phyloP scores from a whole-genome alignment of 148 eudicot species.

The Fallopia convolvulus region DNA sequence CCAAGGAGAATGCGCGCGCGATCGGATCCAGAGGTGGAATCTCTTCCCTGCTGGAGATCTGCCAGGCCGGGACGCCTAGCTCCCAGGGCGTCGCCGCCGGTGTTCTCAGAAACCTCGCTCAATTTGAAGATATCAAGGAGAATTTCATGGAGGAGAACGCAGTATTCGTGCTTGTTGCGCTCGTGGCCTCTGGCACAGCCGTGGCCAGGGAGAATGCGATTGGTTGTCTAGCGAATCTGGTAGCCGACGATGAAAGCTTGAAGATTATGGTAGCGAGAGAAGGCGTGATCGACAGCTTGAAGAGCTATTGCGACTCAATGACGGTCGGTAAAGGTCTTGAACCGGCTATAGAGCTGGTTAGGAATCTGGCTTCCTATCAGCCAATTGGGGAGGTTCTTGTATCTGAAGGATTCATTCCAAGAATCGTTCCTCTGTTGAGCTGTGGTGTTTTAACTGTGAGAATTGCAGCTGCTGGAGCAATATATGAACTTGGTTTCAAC shows the following conservation, averaged over 20 bases:
- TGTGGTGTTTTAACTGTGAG: constrained; percentile 67
- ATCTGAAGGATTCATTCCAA: constrained; percentile 39
- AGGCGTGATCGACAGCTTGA: constrained; percentile 65
- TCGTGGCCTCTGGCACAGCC: constrained; percentile 53
- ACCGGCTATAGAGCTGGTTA: constrained; percentile 45
- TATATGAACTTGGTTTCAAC: constrained; percentile 45
- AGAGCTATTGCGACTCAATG: constrained; percentile 64
- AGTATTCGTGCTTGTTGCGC: constrained; percentile 34
- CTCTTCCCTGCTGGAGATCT: constrained; percentile 61
- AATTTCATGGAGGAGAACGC: constrained; percentile 72
- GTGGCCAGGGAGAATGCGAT: constrained; percentile 66
- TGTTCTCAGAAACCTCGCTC: constrained; percentile 54
- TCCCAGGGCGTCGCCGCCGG: constrained; percentile 73
- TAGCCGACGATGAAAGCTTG: constrained; percentile 40
- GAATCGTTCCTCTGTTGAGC: constrained; percentile 34
- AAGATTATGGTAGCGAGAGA: constrained; percentile 57
- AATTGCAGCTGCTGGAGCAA: constrained; percentile 56
- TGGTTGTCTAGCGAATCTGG: constrained; percentile 65
- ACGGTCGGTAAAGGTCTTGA: constrained; percentile 33
- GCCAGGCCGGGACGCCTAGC: constrained; percentile 62
- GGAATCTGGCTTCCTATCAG: constrained; percentile 37
- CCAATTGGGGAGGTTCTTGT: constrained; percentile 47
- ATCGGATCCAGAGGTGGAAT: constrained; percentile 84
- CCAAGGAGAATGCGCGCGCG: constrained; percentile 77
- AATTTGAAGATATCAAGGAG: constrained; percentile 55